phyloP scores from a whole-genome alignment of 1,284 basidiomycete species.

The Ceratobasidium sp. region DNA sequence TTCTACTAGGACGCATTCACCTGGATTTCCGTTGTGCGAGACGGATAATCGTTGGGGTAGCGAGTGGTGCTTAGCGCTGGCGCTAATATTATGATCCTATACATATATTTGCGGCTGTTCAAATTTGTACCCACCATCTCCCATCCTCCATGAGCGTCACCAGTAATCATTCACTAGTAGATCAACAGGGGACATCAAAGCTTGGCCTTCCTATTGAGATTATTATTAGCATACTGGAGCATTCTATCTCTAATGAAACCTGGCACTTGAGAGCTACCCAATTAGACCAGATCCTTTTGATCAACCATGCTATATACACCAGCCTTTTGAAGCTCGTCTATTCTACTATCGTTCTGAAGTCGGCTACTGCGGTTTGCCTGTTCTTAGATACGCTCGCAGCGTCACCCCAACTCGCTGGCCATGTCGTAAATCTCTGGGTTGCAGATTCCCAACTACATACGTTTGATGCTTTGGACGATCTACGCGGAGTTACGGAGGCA shows the following conservation, averaged over 20 bases:
- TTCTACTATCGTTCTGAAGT: not conserved
- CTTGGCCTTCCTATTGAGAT: constrained; percentile 5
- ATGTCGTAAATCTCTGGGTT: constrained; percentile 10
- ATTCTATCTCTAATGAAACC: not conserved
- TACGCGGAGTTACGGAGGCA: not conserved
- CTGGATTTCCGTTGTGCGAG: no score
- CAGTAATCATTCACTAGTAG: no score
- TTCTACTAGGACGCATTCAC: no score
- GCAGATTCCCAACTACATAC: constrained; percentile 4
- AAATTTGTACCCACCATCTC: no score
- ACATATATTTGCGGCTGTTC: no score
- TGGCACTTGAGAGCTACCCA: constrained; percentile 7
- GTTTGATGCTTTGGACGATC: constrained; percentile 9
- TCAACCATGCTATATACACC: not conserved
- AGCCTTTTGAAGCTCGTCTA: constrained; percentile 7
- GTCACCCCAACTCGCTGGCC: not conserved
- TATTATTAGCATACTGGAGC: not conserved
- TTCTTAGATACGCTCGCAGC: constrained; percentile 1
- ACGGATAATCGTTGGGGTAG: no score
- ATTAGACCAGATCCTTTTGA: not conserved
- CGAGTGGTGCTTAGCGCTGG: no score
- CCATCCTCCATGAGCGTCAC: no score
- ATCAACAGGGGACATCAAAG: not conserved
- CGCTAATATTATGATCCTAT: no score
- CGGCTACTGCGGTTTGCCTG: not conserved